phyloP scores from a whole-genome alignment of 768 basidiomycete species.

The Mycena olivaceomarginata region DNA sequence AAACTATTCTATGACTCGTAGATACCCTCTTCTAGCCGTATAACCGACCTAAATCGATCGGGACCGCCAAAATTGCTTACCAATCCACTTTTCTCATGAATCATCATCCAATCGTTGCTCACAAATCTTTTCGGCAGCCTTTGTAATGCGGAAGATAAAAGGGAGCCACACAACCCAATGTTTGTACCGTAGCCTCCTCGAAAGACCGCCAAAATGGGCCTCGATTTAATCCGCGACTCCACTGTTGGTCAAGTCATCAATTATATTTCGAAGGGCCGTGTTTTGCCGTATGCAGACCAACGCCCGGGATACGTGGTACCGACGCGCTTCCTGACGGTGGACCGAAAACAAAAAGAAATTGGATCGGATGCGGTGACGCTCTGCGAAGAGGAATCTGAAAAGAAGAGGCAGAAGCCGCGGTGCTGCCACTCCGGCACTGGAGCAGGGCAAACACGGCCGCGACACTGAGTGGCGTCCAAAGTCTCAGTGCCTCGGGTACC shows the following conservation, averaged over 20 bases:
- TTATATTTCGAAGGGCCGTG: constrained; percentile 7
- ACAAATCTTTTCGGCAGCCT: too few relatives aligned
- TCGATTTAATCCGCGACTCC: constrained; percentile 29
- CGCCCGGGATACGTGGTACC: constrained; percentile 17
- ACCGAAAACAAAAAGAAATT: neutral
- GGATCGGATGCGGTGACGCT: constrained; percentile 2
- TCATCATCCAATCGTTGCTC: too few relatives aligned
- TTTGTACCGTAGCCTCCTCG: too few relatives aligned
- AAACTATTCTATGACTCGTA: too few relatives aligned
- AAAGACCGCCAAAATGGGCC: constrained; percentile 1
- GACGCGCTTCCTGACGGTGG: neutral
- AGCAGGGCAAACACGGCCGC: neutral
- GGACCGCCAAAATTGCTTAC: too few relatives aligned
- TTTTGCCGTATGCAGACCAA: constrained; percentile 25
- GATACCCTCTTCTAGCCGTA: too few relatives aligned
- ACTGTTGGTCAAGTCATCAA: constrained; percentile 31
- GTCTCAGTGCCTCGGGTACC: neutral
- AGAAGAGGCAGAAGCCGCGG: neutral
- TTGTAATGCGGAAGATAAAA: too few relatives aligned
- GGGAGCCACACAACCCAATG: too few relatives aligned
- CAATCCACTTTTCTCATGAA: too few relatives aligned
- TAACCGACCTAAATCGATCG: too few relatives aligned
- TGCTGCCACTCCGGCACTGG: neutral
- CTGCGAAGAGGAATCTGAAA: constrained; percentile 6
- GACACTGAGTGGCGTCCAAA: neutral